These are phyloP conservation scores for Sugiyamaella smithiae DNA, from an alignment of 805 yeast genomes.

Conservation along the genomic window DNA sequence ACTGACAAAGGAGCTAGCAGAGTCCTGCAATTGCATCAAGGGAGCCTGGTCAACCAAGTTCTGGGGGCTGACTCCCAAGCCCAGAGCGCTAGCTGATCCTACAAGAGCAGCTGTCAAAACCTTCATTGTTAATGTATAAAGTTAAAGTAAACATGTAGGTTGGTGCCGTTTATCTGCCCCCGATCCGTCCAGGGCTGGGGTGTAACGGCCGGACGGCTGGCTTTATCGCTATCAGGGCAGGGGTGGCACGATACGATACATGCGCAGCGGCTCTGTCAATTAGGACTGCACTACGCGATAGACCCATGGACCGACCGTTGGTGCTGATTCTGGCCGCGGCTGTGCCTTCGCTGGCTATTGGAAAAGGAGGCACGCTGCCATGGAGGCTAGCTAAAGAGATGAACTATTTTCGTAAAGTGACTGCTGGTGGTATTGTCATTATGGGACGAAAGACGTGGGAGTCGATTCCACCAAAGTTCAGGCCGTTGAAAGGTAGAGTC, in stretches of 20 bases:
- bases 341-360: conserved; percentile 79
- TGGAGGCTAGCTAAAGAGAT: conserved; percentile 86
- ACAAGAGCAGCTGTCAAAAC: not conserved
- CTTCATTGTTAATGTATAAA: not conserved
- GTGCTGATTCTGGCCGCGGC: conserved; percentile 84
- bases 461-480: conserved; percentile 77
- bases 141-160: not conserved
- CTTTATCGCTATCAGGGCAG: too few species aligned
- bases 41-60: not conserved
- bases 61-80: conserved; percentile 1
- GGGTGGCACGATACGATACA: conserved; percentile 2
- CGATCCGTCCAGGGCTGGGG: not conserved
- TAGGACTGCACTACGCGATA: too few species aligned
- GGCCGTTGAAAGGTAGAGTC: conserved; percentile 74
- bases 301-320: conserved; percentile 27
- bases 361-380: conserved; percentile 75
- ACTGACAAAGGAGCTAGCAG: not conserved
- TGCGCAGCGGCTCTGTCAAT: too few species aligned
- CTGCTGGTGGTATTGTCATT: conserved; percentile 57
- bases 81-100: conserved; percentile 1
- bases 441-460: conserved; percentile 99
- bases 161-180: conserved; percentile 1
- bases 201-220: too few species aligned
- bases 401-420: conserved; percentile 76
- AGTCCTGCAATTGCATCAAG: not conserved